These are phyloP conservation scores for Macrophomina tecta DNA, from an alignment of 2,329 filamentous ascomycete species.

Conservation along the genomic window DNA sequence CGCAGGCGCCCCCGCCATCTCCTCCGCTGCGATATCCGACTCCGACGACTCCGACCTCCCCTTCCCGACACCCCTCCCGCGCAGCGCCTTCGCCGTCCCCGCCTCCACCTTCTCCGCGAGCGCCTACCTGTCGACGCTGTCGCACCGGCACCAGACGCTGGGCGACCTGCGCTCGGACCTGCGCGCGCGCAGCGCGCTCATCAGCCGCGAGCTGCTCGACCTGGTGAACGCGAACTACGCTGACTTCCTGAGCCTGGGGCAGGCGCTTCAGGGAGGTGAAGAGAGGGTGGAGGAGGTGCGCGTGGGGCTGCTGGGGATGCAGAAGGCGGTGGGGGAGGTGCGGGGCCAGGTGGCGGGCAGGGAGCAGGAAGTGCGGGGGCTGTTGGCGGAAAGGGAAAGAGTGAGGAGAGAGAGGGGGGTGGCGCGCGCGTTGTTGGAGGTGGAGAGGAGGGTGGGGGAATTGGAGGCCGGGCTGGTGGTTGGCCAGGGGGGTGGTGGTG, in stretches of 20 bases:
- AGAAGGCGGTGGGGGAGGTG: constrained; percentile 79
- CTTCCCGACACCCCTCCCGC: constrained; percentile 76
- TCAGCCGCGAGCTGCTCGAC: constrained; percentile 87
- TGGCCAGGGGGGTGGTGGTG: constrained; percentile 50
- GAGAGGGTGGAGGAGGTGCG: constrained; percentile 90
- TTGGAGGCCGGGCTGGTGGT: constrained; percentile 66
- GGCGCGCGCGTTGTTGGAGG: constrained; percentile 68
- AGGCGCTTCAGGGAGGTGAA: constrained; percentile 82
- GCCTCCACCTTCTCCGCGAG: constrained; percentile 74
- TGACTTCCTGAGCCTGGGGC: constrained; percentile 84
- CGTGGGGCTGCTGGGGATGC: constrained; percentile 84
- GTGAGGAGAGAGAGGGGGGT: constrained; percentile 69
- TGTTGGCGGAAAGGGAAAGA: constrained; percentile 74
- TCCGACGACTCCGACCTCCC: constrained; percentile 19
- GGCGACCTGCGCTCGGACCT: constrained; percentile 90
- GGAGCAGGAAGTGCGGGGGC: constrained; percentile 64
- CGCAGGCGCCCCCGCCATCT: neutral
- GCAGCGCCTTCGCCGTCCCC: constrained; percentile 77
- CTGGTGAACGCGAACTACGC: constrained; percentile 96
- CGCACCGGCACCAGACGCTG: constrained; percentile 91
- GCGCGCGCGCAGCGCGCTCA: constrained; percentile 76
- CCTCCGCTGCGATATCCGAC: neutral
- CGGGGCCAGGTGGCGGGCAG: constrained; percentile 68
- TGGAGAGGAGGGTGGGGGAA: constrained; percentile 66
- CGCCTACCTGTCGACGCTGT: constrained; percentile 80